Evolutionary conservation across 768 basidiomycete species (phyloP).

Genomic region (Jaapia argillacea): DNA sequence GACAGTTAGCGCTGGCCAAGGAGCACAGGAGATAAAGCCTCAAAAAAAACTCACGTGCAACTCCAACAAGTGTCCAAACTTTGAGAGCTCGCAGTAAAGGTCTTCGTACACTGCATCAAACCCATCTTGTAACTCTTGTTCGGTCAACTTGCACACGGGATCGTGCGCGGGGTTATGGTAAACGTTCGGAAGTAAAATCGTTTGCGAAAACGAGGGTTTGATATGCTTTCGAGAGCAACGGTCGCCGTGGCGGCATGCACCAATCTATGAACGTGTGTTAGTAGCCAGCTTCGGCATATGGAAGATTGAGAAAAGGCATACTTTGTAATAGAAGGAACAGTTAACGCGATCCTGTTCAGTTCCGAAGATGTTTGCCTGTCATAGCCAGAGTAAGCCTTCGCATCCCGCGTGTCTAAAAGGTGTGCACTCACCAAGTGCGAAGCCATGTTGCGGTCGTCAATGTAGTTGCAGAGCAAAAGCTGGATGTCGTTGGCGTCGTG

Average conservation of each 20-base stretch:
- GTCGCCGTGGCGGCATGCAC: conserved; percentile 97
- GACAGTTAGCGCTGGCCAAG: conserved; percentile 1
- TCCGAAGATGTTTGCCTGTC: conserved; percentile 89
- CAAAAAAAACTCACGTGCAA: conserved; percentile 59
- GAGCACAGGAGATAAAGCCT: conserved; percentile 1
- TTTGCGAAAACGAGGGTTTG: conserved; percentile 94
- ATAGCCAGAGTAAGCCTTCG: background rate
- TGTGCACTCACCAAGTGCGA: conserved; percentile 80
- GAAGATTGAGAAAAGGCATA: conserved; percentile 21
- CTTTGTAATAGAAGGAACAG: conserved; percentile 98
- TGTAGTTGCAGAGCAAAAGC: background rate
- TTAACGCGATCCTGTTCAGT: conserved; percentile 95
- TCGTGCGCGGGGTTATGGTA: conserved; percentile 98
- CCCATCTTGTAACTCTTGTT: conserved; percentile 83
- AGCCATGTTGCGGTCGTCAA: conserved; percentile 30
- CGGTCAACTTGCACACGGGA: conserved; percentile 78
- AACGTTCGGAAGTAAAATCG: conserved; percentile 92
- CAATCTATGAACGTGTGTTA: conserved; percentile 53
- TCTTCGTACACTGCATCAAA: conserved; percentile 95
- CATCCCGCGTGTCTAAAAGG: conserved; percentile 3
- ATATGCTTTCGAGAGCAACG: conserved; percentile 98
- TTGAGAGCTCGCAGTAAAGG: conserved; percentile 86
- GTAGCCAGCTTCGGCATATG: conserved; percentile 5
- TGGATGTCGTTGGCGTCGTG: too few species aligned
- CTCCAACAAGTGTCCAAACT: conserved; percentile 93